A percentile compares a stretch with the other conserved stretches of the same genome.
phyloP scores from a whole-genome alignment of 129 eudicot genomes.

The Tagetes patula region DNA sequence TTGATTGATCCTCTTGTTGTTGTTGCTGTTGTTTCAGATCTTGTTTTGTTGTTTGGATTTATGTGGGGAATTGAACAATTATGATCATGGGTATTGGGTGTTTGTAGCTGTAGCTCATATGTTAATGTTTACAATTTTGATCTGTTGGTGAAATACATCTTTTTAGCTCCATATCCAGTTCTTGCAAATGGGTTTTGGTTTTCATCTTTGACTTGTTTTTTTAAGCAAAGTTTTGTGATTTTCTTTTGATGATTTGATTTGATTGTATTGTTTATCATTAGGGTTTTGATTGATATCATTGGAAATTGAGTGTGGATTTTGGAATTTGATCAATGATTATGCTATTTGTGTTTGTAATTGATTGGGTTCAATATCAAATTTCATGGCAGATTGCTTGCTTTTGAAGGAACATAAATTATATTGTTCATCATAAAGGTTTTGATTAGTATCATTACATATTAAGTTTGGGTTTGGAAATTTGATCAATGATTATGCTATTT shows the following conservation, averaged over 20 bases:
- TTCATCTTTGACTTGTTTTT: not conserved
- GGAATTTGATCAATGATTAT: slow-evolving; percentile 4
- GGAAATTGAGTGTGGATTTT: not conserved
- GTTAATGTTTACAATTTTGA: slow-evolving; percentile 13
- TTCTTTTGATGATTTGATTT: not conserved
- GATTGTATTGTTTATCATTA: not conserved
- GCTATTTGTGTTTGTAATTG: slow-evolving; percentile 1
- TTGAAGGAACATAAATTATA: not conserved
- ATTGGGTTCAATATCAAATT: slow-evolving; percentile 7
- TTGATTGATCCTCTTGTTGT: not conserved
- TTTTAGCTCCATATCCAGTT: not conserved
- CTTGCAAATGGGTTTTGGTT: not conserved
- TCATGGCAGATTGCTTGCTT: slow-evolving; percentile 9
- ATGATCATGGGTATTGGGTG: slow-evolving; percentile 5
- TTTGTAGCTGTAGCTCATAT: slow-evolving; percentile 22
- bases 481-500: slow-evolving; percentile 10
- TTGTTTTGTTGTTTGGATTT: slow-evolving; percentile 14
- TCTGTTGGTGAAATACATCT: not conserved
- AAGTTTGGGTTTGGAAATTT: not conserved
- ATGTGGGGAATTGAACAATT: slow-evolving; percentile 4
- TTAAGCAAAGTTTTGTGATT: not conserved
- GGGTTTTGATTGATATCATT: slow-evolving; percentile 2
- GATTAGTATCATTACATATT: not conserved
- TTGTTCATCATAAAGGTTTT: slow-evolving; percentile 10
- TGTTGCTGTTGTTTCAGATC: slow-evolving; percentile 16